Evolutionary conservation across 1,139 yeast genomes (phyloP).

Genomic region (Tardiomyces digboiensis): DNA sequence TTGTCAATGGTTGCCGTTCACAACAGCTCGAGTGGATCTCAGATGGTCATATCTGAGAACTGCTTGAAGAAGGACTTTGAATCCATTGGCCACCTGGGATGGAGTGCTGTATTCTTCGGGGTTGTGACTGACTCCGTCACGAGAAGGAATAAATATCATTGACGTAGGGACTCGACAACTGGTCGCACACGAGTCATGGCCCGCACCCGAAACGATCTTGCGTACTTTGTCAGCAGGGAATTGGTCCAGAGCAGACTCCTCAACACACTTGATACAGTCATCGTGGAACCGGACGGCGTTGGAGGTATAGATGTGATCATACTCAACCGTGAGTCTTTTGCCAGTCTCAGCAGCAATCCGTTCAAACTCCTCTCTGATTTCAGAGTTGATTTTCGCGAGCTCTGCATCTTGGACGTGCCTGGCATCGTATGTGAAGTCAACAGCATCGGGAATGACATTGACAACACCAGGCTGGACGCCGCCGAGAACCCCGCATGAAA

Average conservation of each 20-base stretch:
- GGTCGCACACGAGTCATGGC: slow-evolving; percentile 62
- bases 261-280: slow-evolving; percentile 41
- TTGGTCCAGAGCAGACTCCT: slow-evolving; percentile 45
- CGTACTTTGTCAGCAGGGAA: too few relatives aligned
- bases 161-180: slow-evolving; percentile 52
- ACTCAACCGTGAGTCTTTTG: too few relatives aligned
- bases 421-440: slow-evolving; percentile 46
- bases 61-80: slow-evolving; percentile 47
- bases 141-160: slow-evolving; percentile 66
- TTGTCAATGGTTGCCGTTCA: too few relatives aligned
- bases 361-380: slow-evolving; percentile 31
- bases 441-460: slow-evolving; percentile 57
- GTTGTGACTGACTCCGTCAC: slow-evolving; percentile 59
- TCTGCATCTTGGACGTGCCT: slow-evolving; percentile 45
- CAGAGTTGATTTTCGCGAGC: slow-evolving; percentile 33
- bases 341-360: slow-evolving; percentile 28
- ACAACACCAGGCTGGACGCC: slow-evolving; percentile 53
- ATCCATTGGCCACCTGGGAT: slow-evolving; percentile 51
- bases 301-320: slow-evolving; percentile 32
- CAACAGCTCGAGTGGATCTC: too few relatives aligned
- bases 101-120: slow-evolving; percentile 59
- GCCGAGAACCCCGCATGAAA: too few relatives aligned
- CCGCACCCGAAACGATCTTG: slow-evolving; percentile 77
- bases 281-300: slow-evolving; percentile 50
- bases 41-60: slow-evolving; percentile 28